Percentiles rank a stretch among this genome's conserved stretches.
These are phyloP conservation scores for Draba incana DNA, from an alignment of 345 rosid species.

Conservation along the genomic window DNA sequence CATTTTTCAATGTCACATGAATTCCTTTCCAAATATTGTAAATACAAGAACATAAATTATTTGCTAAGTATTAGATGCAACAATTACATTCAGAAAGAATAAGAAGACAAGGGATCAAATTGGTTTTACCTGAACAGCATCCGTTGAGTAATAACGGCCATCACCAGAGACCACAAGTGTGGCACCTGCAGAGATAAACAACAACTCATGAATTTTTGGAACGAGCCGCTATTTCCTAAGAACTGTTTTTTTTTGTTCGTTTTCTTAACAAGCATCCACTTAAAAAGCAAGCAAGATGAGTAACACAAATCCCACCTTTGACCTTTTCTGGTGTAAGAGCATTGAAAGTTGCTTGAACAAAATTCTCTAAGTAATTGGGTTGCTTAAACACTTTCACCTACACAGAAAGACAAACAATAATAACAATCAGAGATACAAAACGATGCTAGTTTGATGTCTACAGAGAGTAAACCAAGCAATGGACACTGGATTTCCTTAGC, in stretches of 20 bases:
- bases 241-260: neutral
- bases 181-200: constrained; percentile 61
- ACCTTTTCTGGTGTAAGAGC: constrained; percentile 78
- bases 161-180: constrained; percentile 99
- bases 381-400: constrained; percentile 94
- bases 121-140: constrained; percentile 84
- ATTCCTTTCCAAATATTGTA: neutral
- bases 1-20: neutral
- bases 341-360: constrained; percentile 89
- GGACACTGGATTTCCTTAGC: neutral
- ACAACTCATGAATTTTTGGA: constrained; percentile 12
- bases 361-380: constrained; percentile 81
- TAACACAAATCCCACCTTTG: constrained; percentile 54
- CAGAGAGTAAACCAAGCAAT: constrained; percentile 4
- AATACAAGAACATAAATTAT: neutral
- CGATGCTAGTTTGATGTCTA: constrained; percentile 5
- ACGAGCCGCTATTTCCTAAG: neutral
- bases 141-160: constrained; percentile 95
- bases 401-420: constrained; percentile 21
- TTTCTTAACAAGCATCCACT: neutral
- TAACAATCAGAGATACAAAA: constrained; percentile 8
- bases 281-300: constrained; percentile 3
- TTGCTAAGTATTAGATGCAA: neutral
- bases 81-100: constrained; percentile 1
- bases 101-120: constrained; percentile 1